Evolutionary conservation across 257 asterid genomes (phyloP).

Genomic region (Nicotiana undulata): DNA sequence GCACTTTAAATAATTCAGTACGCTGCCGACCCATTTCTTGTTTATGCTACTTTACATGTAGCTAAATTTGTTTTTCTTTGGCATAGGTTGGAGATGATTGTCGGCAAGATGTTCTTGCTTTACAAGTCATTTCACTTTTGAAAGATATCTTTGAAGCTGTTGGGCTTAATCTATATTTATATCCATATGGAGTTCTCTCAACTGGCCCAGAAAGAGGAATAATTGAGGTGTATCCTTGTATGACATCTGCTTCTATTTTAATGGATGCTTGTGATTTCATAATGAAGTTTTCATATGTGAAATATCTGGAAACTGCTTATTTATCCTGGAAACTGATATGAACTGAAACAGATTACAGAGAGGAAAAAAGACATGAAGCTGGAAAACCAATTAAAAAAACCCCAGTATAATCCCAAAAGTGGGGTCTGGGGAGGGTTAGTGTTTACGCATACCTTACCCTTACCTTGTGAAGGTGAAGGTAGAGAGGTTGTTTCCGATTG

Average conservation of each 20-base stretch:
- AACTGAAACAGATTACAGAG: background rate
- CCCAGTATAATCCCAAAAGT: too few species aligned
- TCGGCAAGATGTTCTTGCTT: conserved; percentile 95
- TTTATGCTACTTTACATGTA: conserved; percentile 8
- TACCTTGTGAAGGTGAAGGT: too few species aligned
- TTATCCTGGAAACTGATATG: background rate
- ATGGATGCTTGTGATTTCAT: background rate
- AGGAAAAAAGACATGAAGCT: background rate
- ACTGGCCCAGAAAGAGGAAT: conserved; percentile 97
- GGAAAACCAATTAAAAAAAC: too few species aligned
- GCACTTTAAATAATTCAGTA: background rate
- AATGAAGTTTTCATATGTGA: background rate
- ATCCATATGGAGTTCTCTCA: conserved; percentile 97
- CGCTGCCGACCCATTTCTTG: background rate
- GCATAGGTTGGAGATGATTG: conserved; percentile 98
- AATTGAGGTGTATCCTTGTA: conserved; percentile 61
- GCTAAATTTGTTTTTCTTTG: conserved; percentile 24
- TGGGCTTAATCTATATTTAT: conserved; percentile 74
- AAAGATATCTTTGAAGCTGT: conserved; percentile 89
- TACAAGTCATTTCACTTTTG: conserved; percentile 96
- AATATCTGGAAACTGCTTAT: background rate
- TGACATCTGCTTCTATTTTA: background rate
- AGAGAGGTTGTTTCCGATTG: too few species aligned
- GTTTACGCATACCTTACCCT: too few species aligned
- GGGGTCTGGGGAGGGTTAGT: too few species aligned